Evolutionary conservation across 106 monocot genomes (phyloP).

Genomic region (Iris macrosiphon): DNA sequence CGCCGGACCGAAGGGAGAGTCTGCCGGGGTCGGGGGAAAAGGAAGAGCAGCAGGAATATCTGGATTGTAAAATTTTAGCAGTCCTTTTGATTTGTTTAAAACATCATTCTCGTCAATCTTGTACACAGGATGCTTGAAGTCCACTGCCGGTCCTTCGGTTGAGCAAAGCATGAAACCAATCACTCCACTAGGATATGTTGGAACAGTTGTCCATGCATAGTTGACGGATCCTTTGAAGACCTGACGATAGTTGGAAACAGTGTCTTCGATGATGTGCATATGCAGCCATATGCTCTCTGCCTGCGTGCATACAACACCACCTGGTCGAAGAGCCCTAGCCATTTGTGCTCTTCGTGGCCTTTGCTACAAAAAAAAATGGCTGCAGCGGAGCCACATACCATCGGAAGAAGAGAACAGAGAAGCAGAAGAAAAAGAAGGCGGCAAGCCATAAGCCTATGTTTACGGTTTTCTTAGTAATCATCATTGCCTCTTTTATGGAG

Average conservation of each 20-base stretch:
- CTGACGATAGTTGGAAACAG: conserved; percentile 62
- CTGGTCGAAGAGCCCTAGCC: conserved; percentile 76
- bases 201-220: conserved; percentile 97
- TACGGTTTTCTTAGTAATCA: no score
- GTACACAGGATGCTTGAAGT: conserved; percentile 65
- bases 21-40: no score
- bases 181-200: conserved; percentile 95
- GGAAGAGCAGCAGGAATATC: no score
- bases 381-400: no score
- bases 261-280: conserved; percentile 93
- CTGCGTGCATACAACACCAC: conserved; percentile 89
- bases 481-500: no score
- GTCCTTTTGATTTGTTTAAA: conserved; percentile 40
- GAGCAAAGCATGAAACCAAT: conserved; percentile 99
- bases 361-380: no score
- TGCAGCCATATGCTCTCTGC: conserved; percentile 99
- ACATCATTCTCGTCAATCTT: conserved; percentile 55
- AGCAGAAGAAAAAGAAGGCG: no score
- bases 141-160: conserved; percentile 72
- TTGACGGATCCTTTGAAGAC: conserved; percentile 89
- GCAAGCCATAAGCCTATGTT: no score
- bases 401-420: no score
- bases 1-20: no score
- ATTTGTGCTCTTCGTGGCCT: no score
- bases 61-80: conserved; percentile 81